Evolutionary conservation across 352 stramenopile genomes (phyloP).

Genomic region (Pythium plurisporium): DNA sequence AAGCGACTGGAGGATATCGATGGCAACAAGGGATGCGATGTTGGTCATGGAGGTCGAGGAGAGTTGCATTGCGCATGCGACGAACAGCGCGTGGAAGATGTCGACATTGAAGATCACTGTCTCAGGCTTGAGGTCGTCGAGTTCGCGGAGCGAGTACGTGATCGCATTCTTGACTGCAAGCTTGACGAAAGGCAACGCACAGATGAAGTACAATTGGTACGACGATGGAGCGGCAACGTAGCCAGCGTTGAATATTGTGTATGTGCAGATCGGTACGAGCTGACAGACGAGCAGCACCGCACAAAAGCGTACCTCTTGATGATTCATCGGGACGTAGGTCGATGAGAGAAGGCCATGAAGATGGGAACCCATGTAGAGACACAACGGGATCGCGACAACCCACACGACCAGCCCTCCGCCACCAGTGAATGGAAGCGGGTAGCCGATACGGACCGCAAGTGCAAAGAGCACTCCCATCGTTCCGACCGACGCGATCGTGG

Average conservation of each 20-base stretch:
- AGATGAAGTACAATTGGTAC: too few species aligned
- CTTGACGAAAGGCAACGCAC: not conserved
- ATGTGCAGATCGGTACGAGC: slow-evolving; percentile 10
- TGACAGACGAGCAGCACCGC: slow-evolving; percentile 19
- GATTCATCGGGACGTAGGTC: not conserved
- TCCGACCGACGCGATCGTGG: not conserved
- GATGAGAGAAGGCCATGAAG: not conserved
- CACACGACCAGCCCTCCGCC: not conserved
- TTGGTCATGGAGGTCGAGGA: not conserved
- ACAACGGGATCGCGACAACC: not conserved
- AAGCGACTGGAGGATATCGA: not conserved
- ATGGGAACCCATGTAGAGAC: not conserved
- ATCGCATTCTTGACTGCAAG: not conserved
- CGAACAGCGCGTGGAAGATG: not conserved
- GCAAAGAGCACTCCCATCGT: not conserved
- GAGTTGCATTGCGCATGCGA: not conserved
- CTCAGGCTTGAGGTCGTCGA: not conserved
- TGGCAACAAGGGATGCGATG: not conserved
- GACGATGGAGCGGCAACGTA: not conserved
- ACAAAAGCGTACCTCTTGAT: not conserved
- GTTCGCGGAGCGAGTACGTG: not conserved
- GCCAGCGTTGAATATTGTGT: not conserved
- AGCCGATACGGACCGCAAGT: not conserved
- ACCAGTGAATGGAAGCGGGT: slow-evolving; percentile 9
- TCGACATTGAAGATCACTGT: slow-evolving; percentile 6